These are phyloP conservation scores for Vaccinium darrowii DNA, from an alignment of 148 eudicot species.

Conservation along the genomic window DNA sequence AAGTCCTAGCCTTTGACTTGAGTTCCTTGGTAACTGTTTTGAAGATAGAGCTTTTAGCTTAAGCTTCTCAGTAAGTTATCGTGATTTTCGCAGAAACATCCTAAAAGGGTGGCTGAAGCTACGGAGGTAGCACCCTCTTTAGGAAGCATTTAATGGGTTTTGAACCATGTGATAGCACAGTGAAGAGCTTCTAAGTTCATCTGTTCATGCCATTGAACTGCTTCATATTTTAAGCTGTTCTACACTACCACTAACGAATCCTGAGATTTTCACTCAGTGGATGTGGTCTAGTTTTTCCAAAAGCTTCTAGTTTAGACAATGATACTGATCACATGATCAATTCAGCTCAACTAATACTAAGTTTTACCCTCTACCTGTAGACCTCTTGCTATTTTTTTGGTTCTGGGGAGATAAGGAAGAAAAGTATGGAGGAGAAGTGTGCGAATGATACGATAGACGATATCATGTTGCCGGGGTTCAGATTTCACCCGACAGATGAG, in stretches of 20 bases:
- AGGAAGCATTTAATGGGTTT: slow-evolving; percentile 26
- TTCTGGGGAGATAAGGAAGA: not conserved
- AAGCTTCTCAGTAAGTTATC: slow-evolving; percentile 16
- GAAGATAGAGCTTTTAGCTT: slow-evolving; percentile 16
- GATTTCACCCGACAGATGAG: slow-evolving; percentile 76
- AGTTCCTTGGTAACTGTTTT: slow-evolving; percentile 19
- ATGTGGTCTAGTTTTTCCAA: slow-evolving; percentile 1
- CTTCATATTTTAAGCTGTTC: slow-evolving; percentile 2
- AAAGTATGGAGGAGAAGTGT: slow-evolving; percentile 39
- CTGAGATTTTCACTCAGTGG: not conserved
- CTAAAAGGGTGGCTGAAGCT: slow-evolving; percentile 43
- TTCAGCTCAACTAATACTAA: not conserved
- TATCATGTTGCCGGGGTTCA: slow-evolving; percentile 59
- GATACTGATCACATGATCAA: not conserved
- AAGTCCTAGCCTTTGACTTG: slow-evolving; percentile 37
- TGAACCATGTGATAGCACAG: slow-evolving; percentile 30
- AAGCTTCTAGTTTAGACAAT: not conserved
- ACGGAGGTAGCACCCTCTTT: slow-evolving; percentile 44
- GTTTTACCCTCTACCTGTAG: not conserved
- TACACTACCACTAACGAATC: not conserved
- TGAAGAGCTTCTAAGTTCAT: not conserved
- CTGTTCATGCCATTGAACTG: not conserved
- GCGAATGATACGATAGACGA: slow-evolving; percentile 44
- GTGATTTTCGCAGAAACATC: slow-evolving; percentile 25
- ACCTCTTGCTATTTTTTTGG: slow-evolving; percentile 3